Evolutionary conservation across 352 stramenopile genomes (phyloP), one percentile per base, ranked within the genome.

Genomic region (Pythium chondricola): DNA sequence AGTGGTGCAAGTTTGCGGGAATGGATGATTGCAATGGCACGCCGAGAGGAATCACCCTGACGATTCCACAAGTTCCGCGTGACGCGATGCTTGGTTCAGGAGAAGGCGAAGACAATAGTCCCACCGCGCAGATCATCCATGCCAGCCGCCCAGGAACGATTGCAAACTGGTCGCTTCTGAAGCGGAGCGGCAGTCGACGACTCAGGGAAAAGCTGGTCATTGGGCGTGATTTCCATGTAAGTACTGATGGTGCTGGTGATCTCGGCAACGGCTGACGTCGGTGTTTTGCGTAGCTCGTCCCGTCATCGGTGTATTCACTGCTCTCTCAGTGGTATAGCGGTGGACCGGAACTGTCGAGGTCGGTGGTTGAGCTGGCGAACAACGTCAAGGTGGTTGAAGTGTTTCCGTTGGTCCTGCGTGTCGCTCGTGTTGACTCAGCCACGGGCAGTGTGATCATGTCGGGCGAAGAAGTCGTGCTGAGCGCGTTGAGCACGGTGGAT

Each of bases 311-410:
- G 8, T 88, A 91, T 55, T 40, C 57, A 3, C 66, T 84, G 33
- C 58, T 94, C n/a, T 64, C 78, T 18, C 58, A 71, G 14, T 94
- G 83, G 83, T 94, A 92, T 41, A 86, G 56, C 43, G 83, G 83
- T 20, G 83, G 83, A 5, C 83, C 83, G 0, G 69, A 90, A 35
- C 59, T 92, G 25, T 55, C 74, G 13, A 68, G 78, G 26, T 67
- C 57, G 21, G 70, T 88, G 14, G 30, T 87, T n/a, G 60, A 80
- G 22, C 43, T 74, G 24, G 43, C 56, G 7, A 72, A 63, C 10
- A 37, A 35, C 6, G 56, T 67, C 9, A 58, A 82, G 29, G 62
- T 85, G 50, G 62, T 94, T 8, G 83, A 94, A 52, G 38, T 94
- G 11, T 90, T 90, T 18, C 83, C 83, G 25, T 55, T 94, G 14